Base-by-base conservation (phyloP, 805 yeast genomes). In the Teunomyces pallodes region DNA sequence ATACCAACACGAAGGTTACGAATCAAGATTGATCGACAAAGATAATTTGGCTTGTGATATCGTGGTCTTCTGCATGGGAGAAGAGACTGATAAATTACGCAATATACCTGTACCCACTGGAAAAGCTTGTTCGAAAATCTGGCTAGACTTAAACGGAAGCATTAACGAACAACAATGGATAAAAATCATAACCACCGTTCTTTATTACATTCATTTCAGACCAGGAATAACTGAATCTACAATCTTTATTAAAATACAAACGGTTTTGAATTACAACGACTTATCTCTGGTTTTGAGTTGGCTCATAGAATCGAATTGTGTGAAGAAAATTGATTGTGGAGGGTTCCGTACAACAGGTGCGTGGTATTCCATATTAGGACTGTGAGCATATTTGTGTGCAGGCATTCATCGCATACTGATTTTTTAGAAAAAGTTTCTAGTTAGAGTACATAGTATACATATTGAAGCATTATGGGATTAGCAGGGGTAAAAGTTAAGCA, bases 401-500 rank as follows among this genome's bases (percentile, higher is more conserved):
- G 39, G 39, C 12, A 3, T 17, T 5, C 43, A 38, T 41, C 43
- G 35, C 35, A 16, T 20, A 29, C 17, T 27, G 5, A 28, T 41
- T 28, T 27, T 41, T 41, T 41, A 16, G 8, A 28, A 26, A 28
- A 27, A 41, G 29, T 27, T 16, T 26, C 24, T 41, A 30, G n/a
- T 16, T 41, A 41, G 3, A 26, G n/a, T 5, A n/a, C 13, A 36
- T 20, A 13, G 12, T n/a, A 10, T 9, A 40, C 17, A 3, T 26
- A 10, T 9, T 27, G 32, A 10, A 6, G 16, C 35, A 50, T 16
- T 24, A 87, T 87, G 95, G 94, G 95, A 45, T 77, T 87, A 60
- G 92, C 92, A 39, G 97, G 88, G 9, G 76, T 85, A 5, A 86
- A 83, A 61, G 81, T 77, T 9, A 90, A 87, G 60, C 96, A 87